Evolutionary conservation across 345 rosid species (phyloP).

Genomic region (Populus alba): DNA sequence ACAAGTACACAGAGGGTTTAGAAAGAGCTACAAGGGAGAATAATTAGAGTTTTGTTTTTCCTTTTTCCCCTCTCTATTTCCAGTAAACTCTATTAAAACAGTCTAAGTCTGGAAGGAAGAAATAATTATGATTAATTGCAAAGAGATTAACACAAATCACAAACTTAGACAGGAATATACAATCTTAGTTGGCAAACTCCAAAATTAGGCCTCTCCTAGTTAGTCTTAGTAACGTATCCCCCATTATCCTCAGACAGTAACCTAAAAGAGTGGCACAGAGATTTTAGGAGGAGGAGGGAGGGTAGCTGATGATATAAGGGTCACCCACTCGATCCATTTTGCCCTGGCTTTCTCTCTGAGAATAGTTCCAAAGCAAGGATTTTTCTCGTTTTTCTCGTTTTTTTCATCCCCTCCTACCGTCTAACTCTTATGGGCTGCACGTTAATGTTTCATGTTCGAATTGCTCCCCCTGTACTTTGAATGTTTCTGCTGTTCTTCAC

Average conservation of each 20-base stretch:
- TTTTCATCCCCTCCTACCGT: background rate
- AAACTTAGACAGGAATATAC: background rate
- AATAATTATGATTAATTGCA: too few species aligned
- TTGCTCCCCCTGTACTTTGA: background rate
- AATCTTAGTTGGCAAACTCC: conserved; percentile 6
- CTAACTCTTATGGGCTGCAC: conserved; percentile 4
- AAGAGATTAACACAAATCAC: background rate
- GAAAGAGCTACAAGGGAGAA: background rate
- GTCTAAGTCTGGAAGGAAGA: background rate
- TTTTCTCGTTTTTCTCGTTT: background rate
- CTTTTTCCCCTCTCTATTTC: background rate
- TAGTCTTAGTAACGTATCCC: background rate
- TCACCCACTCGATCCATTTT: conserved; percentile 15
- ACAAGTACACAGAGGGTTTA: background rate
- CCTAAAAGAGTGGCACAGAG: background rate
- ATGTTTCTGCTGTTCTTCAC: conserved; percentile 1
- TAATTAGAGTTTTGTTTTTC: background rate
- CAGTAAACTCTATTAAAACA: background rate
- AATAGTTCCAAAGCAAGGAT: conserved; percentile 37
- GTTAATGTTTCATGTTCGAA: background rate
- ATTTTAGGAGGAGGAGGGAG: background rate
- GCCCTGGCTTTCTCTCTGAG: conserved; percentile 46
- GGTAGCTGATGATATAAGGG: conserved; percentile 24
- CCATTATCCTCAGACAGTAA: background rate
- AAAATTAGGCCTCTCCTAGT: background rate